phyloP scores from a whole-genome alignment of 768 basidiomycete species.

The Xanthoconium purpureum region DNA sequence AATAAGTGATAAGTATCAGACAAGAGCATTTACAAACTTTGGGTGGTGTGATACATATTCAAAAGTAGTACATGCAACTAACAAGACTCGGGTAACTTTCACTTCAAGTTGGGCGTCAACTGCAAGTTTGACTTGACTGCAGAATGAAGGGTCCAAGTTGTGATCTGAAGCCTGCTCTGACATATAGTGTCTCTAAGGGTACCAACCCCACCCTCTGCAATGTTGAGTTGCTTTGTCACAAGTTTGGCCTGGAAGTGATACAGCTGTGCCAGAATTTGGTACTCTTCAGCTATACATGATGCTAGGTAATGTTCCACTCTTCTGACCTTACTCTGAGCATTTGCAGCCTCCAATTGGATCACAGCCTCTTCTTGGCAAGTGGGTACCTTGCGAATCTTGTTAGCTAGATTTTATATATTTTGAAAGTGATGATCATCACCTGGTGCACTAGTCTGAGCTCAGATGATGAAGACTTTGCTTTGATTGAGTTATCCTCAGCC shows the following conservation, averaged over 20 bases:
- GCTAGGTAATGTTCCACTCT: neutral
- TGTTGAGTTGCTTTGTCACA: neutral
- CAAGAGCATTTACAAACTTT: too few species aligned
- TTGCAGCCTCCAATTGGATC: neutral
- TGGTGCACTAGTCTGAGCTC: neutral
- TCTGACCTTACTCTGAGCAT: neutral
- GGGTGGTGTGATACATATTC: too few species aligned
- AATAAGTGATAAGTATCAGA: too few species aligned
- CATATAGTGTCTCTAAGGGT: neutral
- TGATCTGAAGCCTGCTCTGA: neutral
- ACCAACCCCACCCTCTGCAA: neutral
- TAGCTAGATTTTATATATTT: neutral
- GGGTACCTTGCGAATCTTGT: neutral
- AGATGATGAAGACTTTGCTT: neutral
- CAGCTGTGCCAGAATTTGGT: neutral
- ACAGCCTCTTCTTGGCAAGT: neutral
- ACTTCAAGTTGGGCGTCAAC: neutral
- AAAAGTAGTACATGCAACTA: too few species aligned
- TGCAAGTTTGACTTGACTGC: neutral
- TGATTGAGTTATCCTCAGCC: neutral
- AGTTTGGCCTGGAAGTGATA: neutral
- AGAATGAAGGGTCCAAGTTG: neutral
- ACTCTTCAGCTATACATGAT: neutral
- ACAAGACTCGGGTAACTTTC: neutral
- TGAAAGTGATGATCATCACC: neutral